These are phyloP conservation scores for Potentilla sterilis DNA, from an alignment of 306 rosid species.

Conservation along the genomic window DNA sequence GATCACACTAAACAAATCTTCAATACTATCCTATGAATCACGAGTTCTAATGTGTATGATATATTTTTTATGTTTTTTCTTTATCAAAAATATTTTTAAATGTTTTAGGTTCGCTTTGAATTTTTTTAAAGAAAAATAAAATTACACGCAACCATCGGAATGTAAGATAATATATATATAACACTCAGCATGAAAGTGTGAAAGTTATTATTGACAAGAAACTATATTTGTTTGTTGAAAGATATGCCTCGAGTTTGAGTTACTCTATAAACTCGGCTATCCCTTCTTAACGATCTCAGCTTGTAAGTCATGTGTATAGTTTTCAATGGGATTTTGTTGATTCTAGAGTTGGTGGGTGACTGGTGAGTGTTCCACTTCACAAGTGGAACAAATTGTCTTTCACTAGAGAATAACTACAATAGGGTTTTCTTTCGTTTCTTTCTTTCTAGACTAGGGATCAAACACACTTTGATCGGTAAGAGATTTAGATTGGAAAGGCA, in stretches of 20 bases:
- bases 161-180: background rate
- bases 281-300: too few species aligned
- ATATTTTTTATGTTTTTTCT: too few species aligned
- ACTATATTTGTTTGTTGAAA: too few species aligned
- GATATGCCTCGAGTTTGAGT: background rate
- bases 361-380: constrained; percentile 24
- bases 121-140: too few species aligned
- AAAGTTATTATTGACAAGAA: background rate
- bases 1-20: constrained; percentile 17
- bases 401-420: background rate
- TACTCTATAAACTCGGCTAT: too few species aligned
- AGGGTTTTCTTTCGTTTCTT: background rate
- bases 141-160: too few species aligned
- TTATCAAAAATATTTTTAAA: too few species aligned
- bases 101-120: background rate
- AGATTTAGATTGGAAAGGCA: background rate
- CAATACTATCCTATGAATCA: background rate
- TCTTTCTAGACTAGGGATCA: background rate
- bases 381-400: constrained; percentile 13
- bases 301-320: too few species aligned
- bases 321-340: background rate
- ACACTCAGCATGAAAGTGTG: too few species aligned
- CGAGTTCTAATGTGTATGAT: background rate
- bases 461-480: background rate
- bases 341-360: background rate